A percentile compares a stretch with the other conserved stretches of the same genome.
These are phyloP conservation scores for Hymenoscyphus scutula DNA, from an alignment of 2,329 filamentous ascomycete genomes.

Conservation along the genomic window DNA sequence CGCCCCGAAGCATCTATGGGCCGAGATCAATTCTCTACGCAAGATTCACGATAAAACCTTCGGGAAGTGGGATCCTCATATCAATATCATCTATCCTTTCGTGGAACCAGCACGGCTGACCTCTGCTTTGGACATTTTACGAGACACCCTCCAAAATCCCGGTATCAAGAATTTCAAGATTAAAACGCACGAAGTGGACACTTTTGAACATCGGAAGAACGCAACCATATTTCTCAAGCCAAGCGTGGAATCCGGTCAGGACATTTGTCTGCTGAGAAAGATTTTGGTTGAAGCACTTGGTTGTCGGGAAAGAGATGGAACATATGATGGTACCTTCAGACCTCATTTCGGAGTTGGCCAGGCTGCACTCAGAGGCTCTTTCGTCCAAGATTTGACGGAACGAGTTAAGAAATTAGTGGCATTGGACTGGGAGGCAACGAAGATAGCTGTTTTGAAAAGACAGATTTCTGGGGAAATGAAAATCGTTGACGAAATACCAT, in stretches of 20 bases:
- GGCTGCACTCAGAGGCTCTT: constrained; percentile 45
- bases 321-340: constrained; percentile 21
- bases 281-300: constrained; percentile 15
- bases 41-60: constrained; percentile 61
- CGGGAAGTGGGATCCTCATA: constrained; percentile 62
- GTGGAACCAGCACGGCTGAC: constrained; percentile 47
- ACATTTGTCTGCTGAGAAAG: constrained; percentile 16
- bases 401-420: constrained; percentile 50
- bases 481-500: constrained; percentile 17
- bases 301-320: constrained; percentile 20
- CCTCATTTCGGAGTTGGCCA: constrained; percentile 61
- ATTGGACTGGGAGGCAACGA: constrained; percentile 47
- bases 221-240: constrained; percentile 25
- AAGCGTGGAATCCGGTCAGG: constrained; percentile 10
- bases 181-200: constrained; percentile 13
- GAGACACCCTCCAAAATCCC: constrained; percentile 41
- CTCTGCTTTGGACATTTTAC: constrained; percentile 33
- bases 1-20: constrained; percentile 49
- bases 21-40: constrained; percentile 52
- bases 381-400: constrained; percentile 49
- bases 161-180: constrained; percentile 31
- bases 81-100: constrained; percentile 68
- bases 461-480: constrained; percentile 52
- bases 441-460: constrained; percentile 53
- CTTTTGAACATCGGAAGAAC: constrained; percentile 21